Percentiles rank a stretch among this genome's conserved stretches.
Conservation (phyloP, 352 stramenopile genomes). For the Albugo laibachii region DNA sequence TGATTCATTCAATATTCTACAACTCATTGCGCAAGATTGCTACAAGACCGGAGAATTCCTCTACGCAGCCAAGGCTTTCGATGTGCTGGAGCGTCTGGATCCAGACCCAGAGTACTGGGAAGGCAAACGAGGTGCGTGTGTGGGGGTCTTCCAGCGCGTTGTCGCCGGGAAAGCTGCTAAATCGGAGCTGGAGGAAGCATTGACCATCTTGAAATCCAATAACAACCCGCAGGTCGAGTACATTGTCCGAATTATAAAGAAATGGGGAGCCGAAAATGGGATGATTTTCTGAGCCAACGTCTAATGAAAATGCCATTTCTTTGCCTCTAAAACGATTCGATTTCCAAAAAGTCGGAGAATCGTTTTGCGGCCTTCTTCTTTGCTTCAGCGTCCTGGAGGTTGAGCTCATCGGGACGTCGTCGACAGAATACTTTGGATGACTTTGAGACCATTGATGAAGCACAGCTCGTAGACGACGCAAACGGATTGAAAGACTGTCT, state of each 20-base stretch:
- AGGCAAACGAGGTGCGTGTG: slow-evolving; percentile 87
- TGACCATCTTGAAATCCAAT: slow-evolving; percentile 85
- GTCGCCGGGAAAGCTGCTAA: slow-evolving; percentile 80
- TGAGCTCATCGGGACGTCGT: no score
- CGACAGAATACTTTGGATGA: no score
- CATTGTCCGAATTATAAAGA: slow-evolving; percentile 92
- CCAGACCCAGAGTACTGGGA: slow-evolving; percentile 93
- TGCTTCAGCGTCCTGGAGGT: no score
- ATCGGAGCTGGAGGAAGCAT: slow-evolving; percentile 79
- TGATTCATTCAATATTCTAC: slow-evolving; percentile 89
- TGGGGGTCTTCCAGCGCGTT: slow-evolving; percentile 90
- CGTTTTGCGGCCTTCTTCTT: no score
- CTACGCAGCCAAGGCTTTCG: slow-evolving; percentile 88
- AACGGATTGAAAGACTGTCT: no score
- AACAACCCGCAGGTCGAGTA: slow-evolving; percentile 92
- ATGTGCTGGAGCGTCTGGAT: slow-evolving; percentile 88
- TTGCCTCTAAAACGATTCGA: no score
- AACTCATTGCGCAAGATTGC: slow-evolving; percentile 94
- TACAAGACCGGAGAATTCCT: slow-evolving; percentile 94
- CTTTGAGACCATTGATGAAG: no score
- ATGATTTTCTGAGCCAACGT: slow-evolving; percentile 11
- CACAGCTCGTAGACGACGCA: no score
- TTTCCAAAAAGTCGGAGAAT: no score
- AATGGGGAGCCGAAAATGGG: slow-evolving; percentile 83
- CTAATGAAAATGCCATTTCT: no score